These are phyloP conservation scores for Sphenostylis stenocarpa DNA, from an alignment of 306 rosid genomes.

Conservation along the genomic window DNA sequence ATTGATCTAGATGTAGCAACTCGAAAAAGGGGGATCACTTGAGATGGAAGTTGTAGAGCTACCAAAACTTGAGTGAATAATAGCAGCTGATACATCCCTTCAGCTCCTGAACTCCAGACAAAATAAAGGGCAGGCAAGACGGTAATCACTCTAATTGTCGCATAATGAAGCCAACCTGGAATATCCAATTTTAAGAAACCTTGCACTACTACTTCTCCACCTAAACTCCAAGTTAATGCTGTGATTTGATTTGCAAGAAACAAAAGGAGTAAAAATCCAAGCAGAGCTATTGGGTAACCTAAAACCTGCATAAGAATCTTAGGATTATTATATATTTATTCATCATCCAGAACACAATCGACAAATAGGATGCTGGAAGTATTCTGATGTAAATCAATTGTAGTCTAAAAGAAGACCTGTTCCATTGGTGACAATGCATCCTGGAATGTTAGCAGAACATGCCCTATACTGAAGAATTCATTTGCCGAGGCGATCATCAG, in stretches of 20 bases:
- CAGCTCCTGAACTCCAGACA: conserved; percentile 91
- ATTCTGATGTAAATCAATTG: conserved; percentile 19
- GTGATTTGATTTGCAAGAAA: conserved; percentile 75
- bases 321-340: conserved; percentile 17
- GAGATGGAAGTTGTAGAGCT: conserved; percentile 88
- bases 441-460: conserved; percentile 69
- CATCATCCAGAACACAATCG: conserved; percentile 6
- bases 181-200: conserved; percentile 79
- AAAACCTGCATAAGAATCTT: conserved; percentile 55
- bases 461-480: conserved; percentile 62
- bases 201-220: conserved; percentile 71
- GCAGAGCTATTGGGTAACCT: conserved; percentile 60
- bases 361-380: conserved; percentile 15
- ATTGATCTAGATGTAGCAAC: conserved; percentile 77
- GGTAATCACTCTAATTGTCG: conserved; percentile 80
- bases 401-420: conserved; percentile 57
- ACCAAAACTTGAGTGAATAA: conserved; percentile 79
- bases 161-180: conserved; percentile 97
- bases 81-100: conserved; percentile 89
- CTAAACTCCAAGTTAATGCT: conserved; percentile 75
- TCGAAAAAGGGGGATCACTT: conserved; percentile 89
- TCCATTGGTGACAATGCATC: conserved; percentile 77
- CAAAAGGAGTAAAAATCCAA: conserved; percentile 64
- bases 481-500: conserved; percentile 72
- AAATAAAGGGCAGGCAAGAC: conserved; percentile 85